phyloP scores from a whole-genome alignment of 768 basidiomycete genomes.

The Pisolithus tinctorius region DNA sequence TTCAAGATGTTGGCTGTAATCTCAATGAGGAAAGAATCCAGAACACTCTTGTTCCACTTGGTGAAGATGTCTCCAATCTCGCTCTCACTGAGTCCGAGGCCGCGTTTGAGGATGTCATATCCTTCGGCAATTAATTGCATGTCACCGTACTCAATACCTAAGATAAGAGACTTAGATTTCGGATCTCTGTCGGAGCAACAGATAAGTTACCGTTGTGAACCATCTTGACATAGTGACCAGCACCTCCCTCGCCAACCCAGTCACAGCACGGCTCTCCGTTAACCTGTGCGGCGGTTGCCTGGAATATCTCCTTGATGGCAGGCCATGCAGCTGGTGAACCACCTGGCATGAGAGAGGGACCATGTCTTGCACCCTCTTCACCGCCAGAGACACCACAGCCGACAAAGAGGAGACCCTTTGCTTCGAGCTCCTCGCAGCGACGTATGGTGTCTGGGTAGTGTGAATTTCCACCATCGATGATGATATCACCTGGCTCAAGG shows the following conservation, averaged over 20 bases:
- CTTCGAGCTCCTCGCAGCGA: constrained; percentile 85
- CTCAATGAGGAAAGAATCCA: constrained; percentile 99
- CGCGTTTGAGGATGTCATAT: constrained; percentile 97
- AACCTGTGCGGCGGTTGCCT: constrained; percentile 93
- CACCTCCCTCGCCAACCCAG: constrained; percentile 96
- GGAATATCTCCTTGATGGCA: constrained; percentile 96
- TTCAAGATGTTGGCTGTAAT: constrained; percentile 96
- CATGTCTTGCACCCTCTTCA: constrained; percentile 96
- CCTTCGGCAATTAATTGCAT: constrained; percentile 99
- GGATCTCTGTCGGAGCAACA: constrained; percentile 1
- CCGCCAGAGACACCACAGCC: constrained; percentile 99
- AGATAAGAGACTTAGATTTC: constrained; percentile 4
- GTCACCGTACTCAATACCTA: constrained; percentile 99
- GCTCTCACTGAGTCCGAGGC: constrained; percentile 75
- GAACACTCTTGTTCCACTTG: constrained; percentile 97
- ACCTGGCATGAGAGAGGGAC: constrained; percentile 99
- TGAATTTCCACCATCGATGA: constrained; percentile 99
- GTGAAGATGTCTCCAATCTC: constrained; percentile 95
- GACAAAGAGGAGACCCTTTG: constrained; percentile 93
- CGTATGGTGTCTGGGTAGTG: constrained; percentile 99
- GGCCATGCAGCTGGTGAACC: constrained; percentile 94
- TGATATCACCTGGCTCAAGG: constrained; percentile 94
- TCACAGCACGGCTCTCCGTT: constrained; percentile 97
- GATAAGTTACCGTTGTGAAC: constrained; percentile 79
- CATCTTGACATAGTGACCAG: constrained; percentile 99